Conservation (phyloP, 495 filamentous ascomycete genomes). For the Podospora australis region DNA sequence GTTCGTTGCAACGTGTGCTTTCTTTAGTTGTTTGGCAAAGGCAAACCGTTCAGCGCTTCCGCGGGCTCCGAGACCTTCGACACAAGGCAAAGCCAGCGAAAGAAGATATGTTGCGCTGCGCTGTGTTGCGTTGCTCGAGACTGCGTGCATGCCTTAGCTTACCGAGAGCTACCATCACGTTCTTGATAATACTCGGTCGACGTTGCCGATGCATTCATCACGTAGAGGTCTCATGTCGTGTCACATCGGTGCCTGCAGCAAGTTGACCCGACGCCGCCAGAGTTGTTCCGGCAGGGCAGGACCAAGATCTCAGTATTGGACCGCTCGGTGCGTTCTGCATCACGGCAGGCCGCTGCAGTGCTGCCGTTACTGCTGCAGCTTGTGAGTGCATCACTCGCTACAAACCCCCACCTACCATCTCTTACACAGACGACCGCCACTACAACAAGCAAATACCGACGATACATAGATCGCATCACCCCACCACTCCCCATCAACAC, state of each 20-base stretch:
- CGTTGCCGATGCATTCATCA: constrained; percentile 3
- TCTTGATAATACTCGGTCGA: background rate
- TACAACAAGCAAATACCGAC: background rate
- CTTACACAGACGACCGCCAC: background rate
- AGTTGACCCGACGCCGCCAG: constrained; percentile 6
- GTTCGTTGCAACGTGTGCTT: background rate
- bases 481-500: no score
- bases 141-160: background rate
- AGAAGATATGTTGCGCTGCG: no score
- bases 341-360: background rate
- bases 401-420: background rate
- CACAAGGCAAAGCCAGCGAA: no score
- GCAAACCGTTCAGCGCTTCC: background rate
- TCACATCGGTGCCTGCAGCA: constrained; percentile 13
- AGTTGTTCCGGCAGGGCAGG: constrained; percentile 1
- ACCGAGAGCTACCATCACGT: background rate
- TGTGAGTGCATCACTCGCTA: background rate
- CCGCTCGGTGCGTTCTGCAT: background rate
- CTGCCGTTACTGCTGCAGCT: background rate
- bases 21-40: background rate
- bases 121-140: background rate
- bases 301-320: constrained; percentile 6
- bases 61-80: background rate
- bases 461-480: no score
- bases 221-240: background rate